Conservation (phyloP, 257 asterid genomes). For the Nicotiana tabacum region DNA sequence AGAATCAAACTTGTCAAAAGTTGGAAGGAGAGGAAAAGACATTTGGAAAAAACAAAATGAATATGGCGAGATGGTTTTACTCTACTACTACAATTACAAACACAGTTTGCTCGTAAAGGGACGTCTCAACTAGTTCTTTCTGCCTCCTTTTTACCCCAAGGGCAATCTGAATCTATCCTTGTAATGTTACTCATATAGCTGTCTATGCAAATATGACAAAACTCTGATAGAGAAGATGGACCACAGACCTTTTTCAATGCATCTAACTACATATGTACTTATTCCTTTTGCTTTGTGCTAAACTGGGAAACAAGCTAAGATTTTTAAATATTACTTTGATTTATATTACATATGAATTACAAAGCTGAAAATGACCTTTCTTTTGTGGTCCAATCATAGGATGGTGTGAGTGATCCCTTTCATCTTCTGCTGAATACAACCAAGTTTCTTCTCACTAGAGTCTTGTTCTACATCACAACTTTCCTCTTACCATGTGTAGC, state of each 20-base stretch:
- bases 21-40: not conserved
- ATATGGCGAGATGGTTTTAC: not conserved
- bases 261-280: not conserved
- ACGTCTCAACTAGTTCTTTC: slow-evolving; percentile 27
- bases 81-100: slow-evolving; percentile 13
- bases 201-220: not conserved
- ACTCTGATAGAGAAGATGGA: not conserved
- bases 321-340: not conserved
- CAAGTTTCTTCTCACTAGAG: not conserved
- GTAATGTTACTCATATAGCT: not conserved
- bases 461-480: not conserved
- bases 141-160: not conserved
- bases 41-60: not conserved
- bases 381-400: slow-evolving; percentile 8
- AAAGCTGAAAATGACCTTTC: not conserved
- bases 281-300: not conserved
- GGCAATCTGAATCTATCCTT: not conserved
- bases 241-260: not conserved
- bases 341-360: not conserved
- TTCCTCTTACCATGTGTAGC: not conserved
- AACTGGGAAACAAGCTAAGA: not conserved
- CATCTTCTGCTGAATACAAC: not conserved
- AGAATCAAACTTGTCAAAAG: not conserved
- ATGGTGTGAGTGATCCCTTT: not conserved
- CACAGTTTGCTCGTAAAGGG: slow-evolving; percentile 20